A percentile compares a stretch with the other conserved stretches of the same genome.
Conservation (phyloP, 2,329 filamentous ascomycete species). For the Claviceps africana region DNA sequence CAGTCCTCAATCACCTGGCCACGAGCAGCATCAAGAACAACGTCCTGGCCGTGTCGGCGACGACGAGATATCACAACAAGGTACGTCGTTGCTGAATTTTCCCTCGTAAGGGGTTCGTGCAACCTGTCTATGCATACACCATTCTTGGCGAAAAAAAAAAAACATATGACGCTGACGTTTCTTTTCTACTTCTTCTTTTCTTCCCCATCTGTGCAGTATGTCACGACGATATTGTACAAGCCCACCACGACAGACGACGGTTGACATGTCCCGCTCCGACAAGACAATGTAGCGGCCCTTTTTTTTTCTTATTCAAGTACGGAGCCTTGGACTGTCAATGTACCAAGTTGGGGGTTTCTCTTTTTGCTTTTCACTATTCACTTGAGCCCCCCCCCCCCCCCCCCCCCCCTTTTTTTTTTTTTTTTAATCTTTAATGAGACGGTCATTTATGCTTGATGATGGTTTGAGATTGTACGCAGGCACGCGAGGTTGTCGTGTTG, state of each 20-base stretch:
- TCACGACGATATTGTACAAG: slow-evolving; percentile 96
- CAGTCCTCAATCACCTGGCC: slow-evolving; percentile 87
- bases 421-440: background rate
- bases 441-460: background rate
- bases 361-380: too few species aligned
- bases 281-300: background rate
- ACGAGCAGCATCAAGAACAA: slow-evolving; percentile 98
- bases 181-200: too few species aligned
- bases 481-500: background rate
- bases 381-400: background rate
- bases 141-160: background rate
- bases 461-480: background rate
- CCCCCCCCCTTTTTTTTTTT: too few species aligned
- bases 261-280: slow-evolving; percentile 5
- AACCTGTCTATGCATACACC: too few species aligned
- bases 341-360: background rate
- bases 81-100: slow-evolving; percentile 31
- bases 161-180: background rate
- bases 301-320: background rate
- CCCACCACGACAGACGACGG: slow-evolving; percentile 50
- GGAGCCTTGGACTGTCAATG: background rate
- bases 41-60: slow-evolving; percentile 86
- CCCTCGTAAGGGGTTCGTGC: too few species aligned
- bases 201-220: slow-evolving; percentile 55
- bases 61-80: slow-evolving; percentile 95